Percentiles rank a stretch among this genome's conserved stretches.
phyloP scores from a whole-genome alignment of 345 rosid genomes.

The Microcos paniculata region DNA sequence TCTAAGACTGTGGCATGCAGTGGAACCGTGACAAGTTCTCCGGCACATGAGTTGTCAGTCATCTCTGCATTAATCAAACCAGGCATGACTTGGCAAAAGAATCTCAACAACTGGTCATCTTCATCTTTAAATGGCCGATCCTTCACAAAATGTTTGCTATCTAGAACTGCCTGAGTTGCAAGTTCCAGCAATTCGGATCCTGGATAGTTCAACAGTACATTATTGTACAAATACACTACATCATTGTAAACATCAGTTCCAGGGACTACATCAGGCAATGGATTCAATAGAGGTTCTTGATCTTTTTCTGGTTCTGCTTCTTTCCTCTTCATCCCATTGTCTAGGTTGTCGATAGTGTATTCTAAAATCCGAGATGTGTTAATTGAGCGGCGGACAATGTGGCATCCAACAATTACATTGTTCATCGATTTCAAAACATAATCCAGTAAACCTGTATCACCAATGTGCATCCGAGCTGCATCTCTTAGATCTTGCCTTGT shows the following conservation, averaged over 20 bases:
- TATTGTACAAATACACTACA: slow-evolving; percentile 44
- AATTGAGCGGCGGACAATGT: slow-evolving; percentile 54
- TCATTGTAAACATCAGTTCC: slow-evolving; percentile 60
- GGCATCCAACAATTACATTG: slow-evolving; percentile 61
- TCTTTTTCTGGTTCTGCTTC: slow-evolving; percentile 20
- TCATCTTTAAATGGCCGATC: slow-evolving; percentile 65
- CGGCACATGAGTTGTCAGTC: slow-evolving; percentile 38
- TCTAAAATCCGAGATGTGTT: slow-evolving; percentile 65
- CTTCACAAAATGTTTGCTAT: slow-evolving; percentile 75
- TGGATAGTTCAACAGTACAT: slow-evolving; percentile 59
- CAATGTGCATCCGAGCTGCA: slow-evolving; percentile 84
- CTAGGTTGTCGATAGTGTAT: slow-evolving; percentile 62
- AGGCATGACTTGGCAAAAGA: slow-evolving; percentile 56
- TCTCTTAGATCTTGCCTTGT: slow-evolving; percentile 87
- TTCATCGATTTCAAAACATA: slow-evolving; percentile 80
- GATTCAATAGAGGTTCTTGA: slow-evolving; percentile 18
- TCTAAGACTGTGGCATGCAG: slow-evolving; percentile 64
- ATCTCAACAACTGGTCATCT: slow-evolving; percentile 42
- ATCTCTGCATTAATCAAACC: slow-evolving; percentile 28
- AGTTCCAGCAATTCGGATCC: slow-evolving; percentile 41
- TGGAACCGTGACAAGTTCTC: slow-evolving; percentile 61
- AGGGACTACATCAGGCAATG: slow-evolving; percentile 25
- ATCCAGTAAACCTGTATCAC: slow-evolving; percentile 88
- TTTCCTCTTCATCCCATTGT: slow-evolving; percentile 11
- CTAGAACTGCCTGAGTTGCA: slow-evolving; percentile 58